A percentile compares a stretch with the other conserved stretches of the same genome.
These are phyloP conservation scores for Aquilaria yunnanensis DNA, from an alignment of 345 rosid genomes.

Conservation along the genomic window DNA sequence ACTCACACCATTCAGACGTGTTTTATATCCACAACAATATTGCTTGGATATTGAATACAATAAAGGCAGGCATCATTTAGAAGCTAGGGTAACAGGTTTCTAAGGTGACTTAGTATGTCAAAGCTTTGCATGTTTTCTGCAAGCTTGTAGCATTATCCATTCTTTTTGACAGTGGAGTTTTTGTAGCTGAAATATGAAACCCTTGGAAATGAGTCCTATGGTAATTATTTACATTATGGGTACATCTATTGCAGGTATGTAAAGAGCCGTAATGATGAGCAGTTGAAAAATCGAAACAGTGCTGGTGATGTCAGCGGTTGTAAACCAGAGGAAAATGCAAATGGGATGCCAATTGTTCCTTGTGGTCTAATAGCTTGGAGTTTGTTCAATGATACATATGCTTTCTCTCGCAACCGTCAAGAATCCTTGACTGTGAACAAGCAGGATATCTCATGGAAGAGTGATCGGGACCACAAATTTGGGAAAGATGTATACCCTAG, in stretches of 20 bases:
- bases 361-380: constrained; percentile 99
- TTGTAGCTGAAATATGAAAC: too few relatives aligned
- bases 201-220: too few relatives aligned
- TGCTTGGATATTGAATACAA: too few relatives aligned
- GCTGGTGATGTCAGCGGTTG: constrained; percentile 40
- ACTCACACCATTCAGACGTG: too few relatives aligned
- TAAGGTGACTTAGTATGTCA: too few relatives aligned
- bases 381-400: constrained; percentile 86
- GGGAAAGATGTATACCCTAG: constrained; percentile 72
- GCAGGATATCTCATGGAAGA: constrained; percentile 82
- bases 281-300: constrained; percentile 35
- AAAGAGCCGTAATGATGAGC: constrained; percentile 83
- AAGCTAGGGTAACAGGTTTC: too few relatives aligned
- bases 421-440: constrained; percentile 47
- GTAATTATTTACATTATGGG: constrained; percentile 6
- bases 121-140: too few relatives aligned
- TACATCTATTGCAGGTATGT: constrained; percentile 56
- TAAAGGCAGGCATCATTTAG: too few relatives aligned
- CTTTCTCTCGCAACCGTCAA: constrained; percentile 38
- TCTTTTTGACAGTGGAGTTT: too few relatives aligned
- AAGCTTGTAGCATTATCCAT: too few relatives aligned
- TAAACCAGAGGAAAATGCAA: constrained; percentile 54
- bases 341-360: constrained; percentile 57
- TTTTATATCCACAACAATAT: too few relatives aligned
- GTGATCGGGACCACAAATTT: constrained; percentile 90